phyloP scores from a whole-genome alignment of 306 rosid genomes.

The Prunus mongolica region DNA sequence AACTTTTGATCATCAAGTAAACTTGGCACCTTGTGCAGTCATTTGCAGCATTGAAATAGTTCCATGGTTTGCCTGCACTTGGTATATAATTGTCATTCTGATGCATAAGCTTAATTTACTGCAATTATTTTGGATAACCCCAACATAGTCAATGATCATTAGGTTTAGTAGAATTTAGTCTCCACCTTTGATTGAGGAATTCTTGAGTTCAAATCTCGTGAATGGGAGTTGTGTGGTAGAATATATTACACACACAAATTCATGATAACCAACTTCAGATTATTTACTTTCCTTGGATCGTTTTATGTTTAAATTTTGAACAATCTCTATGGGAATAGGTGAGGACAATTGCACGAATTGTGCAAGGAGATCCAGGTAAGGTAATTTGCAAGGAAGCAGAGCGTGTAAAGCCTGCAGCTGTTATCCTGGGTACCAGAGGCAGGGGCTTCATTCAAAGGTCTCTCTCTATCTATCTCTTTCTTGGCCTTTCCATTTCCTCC shows the following conservation, averaged over 20 bases:
- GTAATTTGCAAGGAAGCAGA: conserved; percentile 72
- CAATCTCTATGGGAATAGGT: conserved; percentile 39
- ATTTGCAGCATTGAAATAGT: background rate
- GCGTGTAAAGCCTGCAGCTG: conserved; percentile 65
- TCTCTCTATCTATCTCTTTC: background rate
- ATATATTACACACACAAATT: background rate
- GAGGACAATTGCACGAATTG: conserved; percentile 58
- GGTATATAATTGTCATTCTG: background rate
- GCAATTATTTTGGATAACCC: background rate
- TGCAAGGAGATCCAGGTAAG: conserved; percentile 72
- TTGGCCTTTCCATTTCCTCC: background rate
- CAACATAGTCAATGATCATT: background rate
- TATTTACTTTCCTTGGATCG: background rate
- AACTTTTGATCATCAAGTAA: background rate
- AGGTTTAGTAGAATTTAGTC: no score
- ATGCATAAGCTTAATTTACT: background rate
- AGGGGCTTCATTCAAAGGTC: conserved; percentile 65
- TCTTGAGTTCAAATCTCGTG: no score
- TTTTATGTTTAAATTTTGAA: background rate
- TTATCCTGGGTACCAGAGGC: conserved; percentile 75
- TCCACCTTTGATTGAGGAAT: no score
- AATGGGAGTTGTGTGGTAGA: no score
- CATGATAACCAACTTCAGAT: background rate
- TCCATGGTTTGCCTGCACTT: background rate
- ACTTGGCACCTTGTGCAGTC: background rate